These are phyloP conservation scores for Oryza punctata DNA, from an alignment of 176 grass and related monocot genomes.

Conservation along the genomic window DNA sequence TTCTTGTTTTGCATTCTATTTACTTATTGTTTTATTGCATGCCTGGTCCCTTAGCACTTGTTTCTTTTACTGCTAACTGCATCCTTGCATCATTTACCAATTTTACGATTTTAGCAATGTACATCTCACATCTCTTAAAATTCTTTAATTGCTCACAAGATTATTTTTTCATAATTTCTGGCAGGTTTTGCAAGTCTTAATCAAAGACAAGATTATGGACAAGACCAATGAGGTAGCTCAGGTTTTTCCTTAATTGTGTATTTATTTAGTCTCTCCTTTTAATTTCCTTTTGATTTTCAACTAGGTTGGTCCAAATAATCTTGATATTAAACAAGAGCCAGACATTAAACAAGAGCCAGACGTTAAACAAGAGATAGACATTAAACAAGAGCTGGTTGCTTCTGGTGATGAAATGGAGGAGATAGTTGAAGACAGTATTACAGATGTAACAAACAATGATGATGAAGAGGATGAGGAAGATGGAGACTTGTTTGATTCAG, in stretches of 20 bases:
- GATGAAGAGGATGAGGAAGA: constrained; percentile 50
- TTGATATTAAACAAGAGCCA: neutral
- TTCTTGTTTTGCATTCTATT: neutral
- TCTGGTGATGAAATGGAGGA: constrained; percentile 35
- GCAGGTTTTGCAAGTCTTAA: constrained; percentile 30
- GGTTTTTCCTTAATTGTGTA: neutral
- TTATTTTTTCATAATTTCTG: constrained; percentile 2
- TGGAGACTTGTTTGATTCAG: constrained; percentile 62
- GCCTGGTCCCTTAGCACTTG: neutral
- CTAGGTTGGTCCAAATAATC: constrained; percentile 43
- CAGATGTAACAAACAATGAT: constrained; percentile 35
- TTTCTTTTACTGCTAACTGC: neutral
- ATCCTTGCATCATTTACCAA: neutral
- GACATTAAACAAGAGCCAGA: constrained; percentile 8
- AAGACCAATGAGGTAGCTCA: constrained; percentile 3
- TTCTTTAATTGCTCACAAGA: neutral
- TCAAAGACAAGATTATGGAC: constrained; percentile 1
- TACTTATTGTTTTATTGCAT: neutral
- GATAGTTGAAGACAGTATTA: constrained; percentile 34
- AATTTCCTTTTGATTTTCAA: neutral
- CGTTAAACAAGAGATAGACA: constrained; percentile 35
- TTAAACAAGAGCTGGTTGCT: constrained; percentile 43
- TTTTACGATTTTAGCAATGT: neutral
- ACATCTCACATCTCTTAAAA: neutral
- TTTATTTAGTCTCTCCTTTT: neutral